A percentile compares a stretch with the other conserved stretches of the same genome.
phyloP scores from a whole-genome alignment of 179 eudicot genomes.

The Spinacia oleracea region DNA sequence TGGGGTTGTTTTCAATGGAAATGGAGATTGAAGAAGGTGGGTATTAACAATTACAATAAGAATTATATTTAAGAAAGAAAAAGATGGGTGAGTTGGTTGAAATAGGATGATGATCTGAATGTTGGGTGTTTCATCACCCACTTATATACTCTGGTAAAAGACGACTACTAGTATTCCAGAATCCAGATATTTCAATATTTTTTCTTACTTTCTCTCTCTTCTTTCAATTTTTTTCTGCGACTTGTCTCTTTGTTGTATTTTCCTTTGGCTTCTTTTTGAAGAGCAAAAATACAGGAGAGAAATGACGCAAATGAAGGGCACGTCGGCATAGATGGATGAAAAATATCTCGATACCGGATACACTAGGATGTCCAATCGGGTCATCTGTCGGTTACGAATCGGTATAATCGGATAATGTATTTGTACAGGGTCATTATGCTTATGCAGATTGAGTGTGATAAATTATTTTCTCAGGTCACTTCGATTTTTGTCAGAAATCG shows the following conservation, averaged over 20 bases:
- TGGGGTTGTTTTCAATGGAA: not conserved
- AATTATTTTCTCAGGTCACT: no score
- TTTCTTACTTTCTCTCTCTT: not conserved
- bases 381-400: no score
- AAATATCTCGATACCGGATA: no score
- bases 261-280: constrained; percentile 15
- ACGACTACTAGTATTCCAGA: not conserved
- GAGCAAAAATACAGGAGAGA: not conserved
- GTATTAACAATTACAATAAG: no score
- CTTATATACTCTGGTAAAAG: not conserved
- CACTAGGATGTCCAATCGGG: no score
- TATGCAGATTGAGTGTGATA: no score
- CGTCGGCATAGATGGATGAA: not conserved
- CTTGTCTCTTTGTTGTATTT: constrained; percentile 15
- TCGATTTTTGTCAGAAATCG: no score
- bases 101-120: not conserved
- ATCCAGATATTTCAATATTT: not conserved
- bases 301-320: not conserved
- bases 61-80: not conserved
- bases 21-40: not conserved
- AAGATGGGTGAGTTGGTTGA: not conserved
- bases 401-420: no score
- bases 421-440: no score
- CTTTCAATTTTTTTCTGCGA: constrained; percentile 7
- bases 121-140: constrained; percentile 19